These are phyloP conservation scores for Heimioporus sp. DNA, from an alignment of 768 basidiomycete species.

Conservation along the genomic window DNA sequence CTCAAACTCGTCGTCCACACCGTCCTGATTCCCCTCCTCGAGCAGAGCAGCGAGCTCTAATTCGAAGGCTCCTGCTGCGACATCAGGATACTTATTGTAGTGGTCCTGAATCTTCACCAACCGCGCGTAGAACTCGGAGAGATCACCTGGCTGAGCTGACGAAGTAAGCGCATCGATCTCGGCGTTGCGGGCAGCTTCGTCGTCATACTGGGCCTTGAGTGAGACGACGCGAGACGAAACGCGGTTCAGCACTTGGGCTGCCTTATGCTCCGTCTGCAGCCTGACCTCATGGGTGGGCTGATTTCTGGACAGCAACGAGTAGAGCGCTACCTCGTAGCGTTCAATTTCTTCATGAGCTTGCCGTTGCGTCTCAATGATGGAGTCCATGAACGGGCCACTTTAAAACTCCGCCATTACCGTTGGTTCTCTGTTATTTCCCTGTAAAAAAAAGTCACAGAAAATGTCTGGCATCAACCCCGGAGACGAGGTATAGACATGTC, in stretches of 20 bases:
- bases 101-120: constrained; percentile 96
- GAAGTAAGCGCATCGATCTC: constrained; percentile 66
- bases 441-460: constrained; percentile 37
- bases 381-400: constrained; percentile 69
- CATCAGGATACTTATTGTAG: constrained; percentile 93
- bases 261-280: constrained; percentile 83
- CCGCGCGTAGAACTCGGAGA: constrained; percentile 94
- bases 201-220: constrained; percentile 73
- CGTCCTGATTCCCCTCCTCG: constrained; percentile 72
- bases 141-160: constrained; percentile 60
- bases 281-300: constrained; percentile 58
- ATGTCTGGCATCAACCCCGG: constrained; percentile 84
- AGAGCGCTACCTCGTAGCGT: constrained; percentile 84
- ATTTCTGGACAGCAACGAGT: constrained; percentile 74
- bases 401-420: constrained; percentile 51
- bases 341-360: constrained; percentile 96
- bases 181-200: constrained; percentile 67
- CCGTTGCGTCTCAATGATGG: constrained; percentile 88
- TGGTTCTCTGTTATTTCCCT: constrained; percentile 30
- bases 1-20: constrained; percentile 64
- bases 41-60: constrained; percentile 79
- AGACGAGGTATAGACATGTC: constrained; percentile 64
- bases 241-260: constrained; percentile 84
- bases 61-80: constrained; percentile 77
- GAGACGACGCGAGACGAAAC: constrained; percentile 66